Evolutionary conservation across 2,329 filamentous ascomycete species (phyloP), one percentile per base, ranked within the genome.

Genomic region (Fusarium newnesense): DNA sequence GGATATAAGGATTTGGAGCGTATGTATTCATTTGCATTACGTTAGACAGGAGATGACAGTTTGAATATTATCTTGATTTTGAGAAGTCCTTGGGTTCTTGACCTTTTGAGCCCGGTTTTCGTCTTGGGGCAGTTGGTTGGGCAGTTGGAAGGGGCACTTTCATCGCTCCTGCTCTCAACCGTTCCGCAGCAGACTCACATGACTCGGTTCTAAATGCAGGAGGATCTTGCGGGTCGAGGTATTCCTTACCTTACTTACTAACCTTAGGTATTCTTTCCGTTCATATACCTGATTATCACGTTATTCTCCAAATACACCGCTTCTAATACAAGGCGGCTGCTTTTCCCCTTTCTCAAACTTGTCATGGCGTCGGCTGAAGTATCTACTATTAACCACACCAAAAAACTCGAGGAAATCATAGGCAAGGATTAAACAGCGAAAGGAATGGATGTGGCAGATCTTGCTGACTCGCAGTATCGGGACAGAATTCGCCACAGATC

Each of bases 401-500:
- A 71, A 39, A 80, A 76, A 49, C 56, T 79, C 24, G 71, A 67
- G 24, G 53, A 63, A 8, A 67, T 79, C 6, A 69, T 79, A 43
- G 77, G 79, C 79, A 50, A 47, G 57, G 16, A 39, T 12, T 28
- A 6, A 18, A n/a, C 21, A 10, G 11, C 44, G 9, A 7, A 18
- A 7, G 5, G 18, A 7, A 18, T 9, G 5, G 18, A 24, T 32
- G 4, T n/a, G 24, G 28, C 8, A 16, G 26, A 16, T 24, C 7
- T 16, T 34, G 16, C 52, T 54, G n/a, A 60, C 47, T 26, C 24
- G 19, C 8, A 9, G 16, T 16, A 10, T 50, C 9, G n/a, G 26
- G 15, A 21, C 42, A 83, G 81, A 79, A 11, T 80, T 83, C 32
- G 71, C 78, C 2, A 54, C 43, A 8, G 66, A 78, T 10, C 75